Conservation (phyloP, 2,329 filamentous ascomycete species). For the Bipolaris gigantea region DNA sequence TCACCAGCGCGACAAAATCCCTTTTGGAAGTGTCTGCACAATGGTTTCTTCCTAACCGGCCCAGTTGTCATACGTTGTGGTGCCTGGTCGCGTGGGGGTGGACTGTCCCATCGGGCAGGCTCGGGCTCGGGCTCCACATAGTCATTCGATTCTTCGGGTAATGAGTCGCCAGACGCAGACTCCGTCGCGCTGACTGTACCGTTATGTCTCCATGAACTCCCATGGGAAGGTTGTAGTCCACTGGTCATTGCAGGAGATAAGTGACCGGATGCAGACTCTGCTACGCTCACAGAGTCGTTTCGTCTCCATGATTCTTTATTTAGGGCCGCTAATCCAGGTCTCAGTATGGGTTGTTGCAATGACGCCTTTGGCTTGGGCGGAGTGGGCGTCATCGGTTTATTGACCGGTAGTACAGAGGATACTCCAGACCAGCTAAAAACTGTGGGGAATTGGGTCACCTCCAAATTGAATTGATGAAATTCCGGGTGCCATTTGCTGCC, state of each 20-base stretch:
- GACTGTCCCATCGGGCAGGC: conserved; percentile 7
- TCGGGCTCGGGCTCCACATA: conserved; percentile 10
- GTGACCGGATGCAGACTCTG: background rate
- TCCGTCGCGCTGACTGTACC: conserved; percentile 3
- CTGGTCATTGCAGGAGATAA: background rate
- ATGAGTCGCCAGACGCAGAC: conserved; percentile 7
- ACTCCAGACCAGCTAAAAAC: conserved; percentile 53
- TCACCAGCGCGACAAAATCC: conserved; percentile 28
- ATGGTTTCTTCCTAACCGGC: background rate
- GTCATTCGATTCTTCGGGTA: conserved; percentile 6
- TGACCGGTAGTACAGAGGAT: conserved; percentile 1
- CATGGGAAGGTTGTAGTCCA: conserved; percentile 1
- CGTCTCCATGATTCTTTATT: conserved; percentile 15
- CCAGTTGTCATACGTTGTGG: background rate
- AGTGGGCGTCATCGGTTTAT: conserved; percentile 8
- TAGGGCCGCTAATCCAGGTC: background rate
- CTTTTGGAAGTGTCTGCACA: conserved; percentile 33
- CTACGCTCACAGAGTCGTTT: conserved; percentile 4
- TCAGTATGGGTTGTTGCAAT: conserved; percentile 4
- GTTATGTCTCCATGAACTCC: conserved; percentile 14
- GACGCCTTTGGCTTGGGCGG: conserved; percentile 4
- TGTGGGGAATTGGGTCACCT: conserved; percentile 54
- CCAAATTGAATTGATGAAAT: conserved; percentile 56
- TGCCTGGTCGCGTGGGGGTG: background rate
- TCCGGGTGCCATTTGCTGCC: conserved; percentile 56